Evolutionary conservation across 495 filamentous ascomycete species (phyloP), one percentile per base, ranked within the genome.

Genomic region (Podospora pseudoanserina): DNA sequence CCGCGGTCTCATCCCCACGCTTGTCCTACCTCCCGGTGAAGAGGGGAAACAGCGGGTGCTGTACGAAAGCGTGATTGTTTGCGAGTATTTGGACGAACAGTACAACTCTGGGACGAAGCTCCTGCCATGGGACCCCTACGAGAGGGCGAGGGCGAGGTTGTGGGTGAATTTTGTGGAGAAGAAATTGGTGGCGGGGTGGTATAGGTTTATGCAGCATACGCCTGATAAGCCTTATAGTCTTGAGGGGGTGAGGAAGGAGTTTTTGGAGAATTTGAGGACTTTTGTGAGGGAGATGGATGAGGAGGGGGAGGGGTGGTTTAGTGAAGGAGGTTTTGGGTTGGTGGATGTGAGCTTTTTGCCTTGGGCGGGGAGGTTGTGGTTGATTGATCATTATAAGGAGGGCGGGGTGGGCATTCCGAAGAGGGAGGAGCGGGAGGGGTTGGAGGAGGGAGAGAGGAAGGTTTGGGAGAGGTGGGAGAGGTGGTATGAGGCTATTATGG

Each of bases 71-170:
- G 85, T 79, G 15, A 82, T 91, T 18, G 79, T 92, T 23, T 87
- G 86, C 75, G 88, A 91, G 71, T 92, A 90, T 70, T 81, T 92
- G 3, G 87, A 93, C 69, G 89, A 92, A 68, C 83, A 83, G 1
- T 91, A 87, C 69, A 19, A 65, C 0, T 74, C 79, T 28, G 79
- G 79, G 0, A 79, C 80, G n/a, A 64, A 78, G 3, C 76, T 92
- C 20, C 76, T 90, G 19, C 88, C 87, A 2, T 63, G 83, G 54
- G 82, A 86, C 2, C 67, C 70, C 32, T 92, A 88, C 67, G 79
- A 84, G 61, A 80, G 85, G 64, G 89, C 89, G 2, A 74, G 85
- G 59, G 84, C 81, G 55, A 75, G 88, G 34, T 85, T 92, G 67
- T 93, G 89, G 88, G 88, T 87, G 55, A 87, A 92, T 68, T 91